phyloP scores from a whole-genome alignment of 1,284 basidiomycete species.

The Naganishia sp. region DNA sequence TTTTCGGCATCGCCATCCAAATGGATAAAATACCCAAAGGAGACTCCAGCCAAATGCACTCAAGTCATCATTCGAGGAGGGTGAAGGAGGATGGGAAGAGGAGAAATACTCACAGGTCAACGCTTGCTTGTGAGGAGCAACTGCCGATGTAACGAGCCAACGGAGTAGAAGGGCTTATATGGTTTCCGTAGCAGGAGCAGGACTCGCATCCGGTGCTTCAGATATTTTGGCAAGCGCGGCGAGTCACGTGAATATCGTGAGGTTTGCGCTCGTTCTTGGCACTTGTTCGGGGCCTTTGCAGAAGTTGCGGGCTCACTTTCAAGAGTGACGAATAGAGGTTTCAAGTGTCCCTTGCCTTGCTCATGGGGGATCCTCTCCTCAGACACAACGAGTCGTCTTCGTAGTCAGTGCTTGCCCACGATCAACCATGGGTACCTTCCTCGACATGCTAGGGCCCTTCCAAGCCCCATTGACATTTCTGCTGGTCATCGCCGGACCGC shows the following conservation, averaged over 20 bases:
- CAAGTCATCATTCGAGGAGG: constrained; percentile 32
- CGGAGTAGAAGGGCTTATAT: constrained; percentile 3
- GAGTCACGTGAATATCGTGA: neutral
- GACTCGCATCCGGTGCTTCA: neutral
- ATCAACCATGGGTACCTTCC: constrained; percentile 15
- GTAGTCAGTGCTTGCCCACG: neutral
- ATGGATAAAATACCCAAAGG: constrained; percentile 26
- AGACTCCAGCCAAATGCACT: constrained; percentile 36
- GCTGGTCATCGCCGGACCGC: constrained; percentile 18
- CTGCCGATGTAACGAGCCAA: too few relatives aligned
- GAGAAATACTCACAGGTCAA: constrained; percentile 21
- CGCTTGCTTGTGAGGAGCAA: neutral
- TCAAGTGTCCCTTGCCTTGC: too few relatives aligned
- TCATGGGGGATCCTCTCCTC: too few relatives aligned
- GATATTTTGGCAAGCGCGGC: constrained; percentile 14
- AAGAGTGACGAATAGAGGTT: constrained; percentile 13
- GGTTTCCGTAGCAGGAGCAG: neutral
- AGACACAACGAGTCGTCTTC: neutral
- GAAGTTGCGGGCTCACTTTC: neutral
- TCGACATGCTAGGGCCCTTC: constrained; percentile 18
- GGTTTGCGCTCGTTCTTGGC: neutral
- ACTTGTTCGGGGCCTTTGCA: neutral
- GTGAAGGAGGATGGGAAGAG: constrained; percentile 1
- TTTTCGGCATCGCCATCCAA: constrained; percentile 34
- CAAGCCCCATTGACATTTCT: constrained; percentile 17